Evolutionary conservation across 1,284 basidiomycete genomes (phyloP), one percentile per base, ranked within the genome.

Genomic region (Afroboletus lepidellus): DNA sequence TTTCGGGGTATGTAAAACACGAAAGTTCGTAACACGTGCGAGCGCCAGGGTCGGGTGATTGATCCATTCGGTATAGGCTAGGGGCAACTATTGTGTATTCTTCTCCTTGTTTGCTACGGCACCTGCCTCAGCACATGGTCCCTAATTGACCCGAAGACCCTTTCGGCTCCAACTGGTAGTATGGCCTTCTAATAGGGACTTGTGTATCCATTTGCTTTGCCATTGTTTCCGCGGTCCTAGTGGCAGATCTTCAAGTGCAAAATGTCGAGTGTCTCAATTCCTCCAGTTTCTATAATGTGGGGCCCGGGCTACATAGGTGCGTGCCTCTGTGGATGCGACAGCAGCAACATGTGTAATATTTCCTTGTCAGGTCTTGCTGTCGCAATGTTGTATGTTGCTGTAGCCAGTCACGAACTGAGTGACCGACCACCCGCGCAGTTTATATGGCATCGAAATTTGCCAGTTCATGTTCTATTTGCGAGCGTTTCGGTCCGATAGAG

Each of bases 391-490:
- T 57, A 48, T 15, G 46, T 57, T 27, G 9, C 34, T 16, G 18
- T 18, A 9, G 30, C 25, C 30, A 8, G 16, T 12, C 20, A 24
- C 20, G 5, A 15, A 34, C 20, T 15, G 4, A 13, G 16, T 25
- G 13, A 12, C 9, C 21, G 18, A 37, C 15, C 12, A 9, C 23
- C 9, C 21, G 20, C 45, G 34, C 30, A 59, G 59, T 29, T 41
- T 57, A 25, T 61, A 56, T 9, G 57, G 57, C 2, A 25, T 55
- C n/a, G 46, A 43, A 32, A 11, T 46, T 12, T 36, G 37, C 23
- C 59, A 59, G 37, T 51, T 53, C n/a, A 20, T 50, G 33, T 56
- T 32, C 25, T 58, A 54, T 41, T 21, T 49, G 25, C 29, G 16
- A 37, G 21, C 41, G 1, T 60, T 60, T 41, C 53, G 30, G 13